phyloP scores from a whole-genome alignment of 352 stramenopile species.

The Albugo candida region DNA sequence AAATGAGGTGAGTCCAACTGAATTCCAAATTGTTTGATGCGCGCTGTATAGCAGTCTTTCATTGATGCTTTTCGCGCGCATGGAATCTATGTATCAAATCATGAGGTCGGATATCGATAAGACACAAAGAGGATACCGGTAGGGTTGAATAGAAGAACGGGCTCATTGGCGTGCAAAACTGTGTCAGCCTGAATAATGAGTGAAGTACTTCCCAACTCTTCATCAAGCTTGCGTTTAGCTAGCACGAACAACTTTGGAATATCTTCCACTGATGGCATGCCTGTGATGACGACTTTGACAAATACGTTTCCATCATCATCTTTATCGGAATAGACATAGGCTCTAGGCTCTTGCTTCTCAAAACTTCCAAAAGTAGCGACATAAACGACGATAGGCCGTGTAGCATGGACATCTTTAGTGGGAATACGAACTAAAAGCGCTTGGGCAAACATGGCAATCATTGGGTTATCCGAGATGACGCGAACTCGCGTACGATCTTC shows the following conservation, averaged over 20 bases:
- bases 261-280: constrained; percentile 29
- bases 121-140: constrained; percentile 10
- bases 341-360: constrained; percentile 28
- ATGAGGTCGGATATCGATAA: neutral
- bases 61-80: constrained; percentile 41
- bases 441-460: constrained; percentile 45
- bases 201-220: constrained; percentile 30
- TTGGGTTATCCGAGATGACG: constrained; percentile 60
- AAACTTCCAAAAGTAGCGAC: constrained; percentile 42
- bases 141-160: constrained; percentile 49
- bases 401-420: constrained; percentile 14
- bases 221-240: constrained; percentile 26
- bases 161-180: constrained; percentile 9
- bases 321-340: constrained; percentile 42
- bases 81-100: constrained; percentile 11
- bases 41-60: constrained; percentile 35
- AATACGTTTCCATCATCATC: constrained; percentile 37
- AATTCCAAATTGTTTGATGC: constrained; percentile 54
- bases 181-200: constrained; percentile 36
- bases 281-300: constrained; percentile 53
- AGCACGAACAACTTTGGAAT: constrained; percentile 44
- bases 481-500: constrained; percentile 52
- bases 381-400: constrained; percentile 59
- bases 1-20: constrained; percentile 38
- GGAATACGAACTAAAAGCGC: constrained; percentile 27